These are phyloP conservation scores for Fusarium sp. DNA, from an alignment of 2,329 filamentous ascomycete genomes.

Conservation along the genomic window DNA sequence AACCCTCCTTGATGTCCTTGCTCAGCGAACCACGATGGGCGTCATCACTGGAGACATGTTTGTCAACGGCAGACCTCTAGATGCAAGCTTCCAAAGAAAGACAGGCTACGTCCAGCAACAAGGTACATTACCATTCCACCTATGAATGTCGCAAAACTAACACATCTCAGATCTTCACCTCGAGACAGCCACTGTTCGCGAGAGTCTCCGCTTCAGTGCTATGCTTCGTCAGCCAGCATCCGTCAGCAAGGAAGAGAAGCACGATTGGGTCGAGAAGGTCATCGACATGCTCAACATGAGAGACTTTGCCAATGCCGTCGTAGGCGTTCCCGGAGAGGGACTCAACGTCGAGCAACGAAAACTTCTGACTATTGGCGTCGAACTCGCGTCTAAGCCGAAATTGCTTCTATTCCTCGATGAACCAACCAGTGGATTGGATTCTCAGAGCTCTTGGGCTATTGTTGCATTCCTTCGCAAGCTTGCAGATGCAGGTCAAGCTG, in stretches of 20 bases:
- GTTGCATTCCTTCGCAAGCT: constrained; percentile 73
- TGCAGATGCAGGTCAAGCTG: constrained; percentile 65
- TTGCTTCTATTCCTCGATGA: constrained; percentile 74
- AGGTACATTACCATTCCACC: constrained; percentile 51
- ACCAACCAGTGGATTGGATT: constrained; percentile 72
- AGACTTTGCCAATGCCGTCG: constrained; percentile 75
- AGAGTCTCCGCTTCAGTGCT: constrained; percentile 68
- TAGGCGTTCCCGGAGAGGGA: constrained; percentile 72
- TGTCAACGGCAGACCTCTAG: constrained; percentile 70
- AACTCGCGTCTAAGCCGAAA: constrained; percentile 68
- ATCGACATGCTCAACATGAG: constrained; percentile 76
- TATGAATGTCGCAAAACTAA: background rate
- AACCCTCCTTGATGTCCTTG: constrained; percentile 59
- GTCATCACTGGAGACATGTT: constrained; percentile 76
- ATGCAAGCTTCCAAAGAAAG: constrained; percentile 72
- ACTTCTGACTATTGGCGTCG: constrained; percentile 72
- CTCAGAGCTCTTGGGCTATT: constrained; percentile 74
- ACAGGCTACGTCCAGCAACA: constrained; percentile 78
- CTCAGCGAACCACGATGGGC: constrained; percentile 68
- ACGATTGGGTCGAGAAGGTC: constrained; percentile 72
- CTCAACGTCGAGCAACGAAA: constrained; percentile 74
- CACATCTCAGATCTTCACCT: constrained; percentile 64
- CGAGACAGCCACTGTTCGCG: constrained; percentile 67
- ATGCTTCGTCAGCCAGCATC: constrained; percentile 68
- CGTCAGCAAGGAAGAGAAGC: constrained; percentile 69